Evolutionary conservation across 2,329 filamentous ascomycete species (phyloP).

Genomic region (Teratosphaeria epicoccoides): DNA sequence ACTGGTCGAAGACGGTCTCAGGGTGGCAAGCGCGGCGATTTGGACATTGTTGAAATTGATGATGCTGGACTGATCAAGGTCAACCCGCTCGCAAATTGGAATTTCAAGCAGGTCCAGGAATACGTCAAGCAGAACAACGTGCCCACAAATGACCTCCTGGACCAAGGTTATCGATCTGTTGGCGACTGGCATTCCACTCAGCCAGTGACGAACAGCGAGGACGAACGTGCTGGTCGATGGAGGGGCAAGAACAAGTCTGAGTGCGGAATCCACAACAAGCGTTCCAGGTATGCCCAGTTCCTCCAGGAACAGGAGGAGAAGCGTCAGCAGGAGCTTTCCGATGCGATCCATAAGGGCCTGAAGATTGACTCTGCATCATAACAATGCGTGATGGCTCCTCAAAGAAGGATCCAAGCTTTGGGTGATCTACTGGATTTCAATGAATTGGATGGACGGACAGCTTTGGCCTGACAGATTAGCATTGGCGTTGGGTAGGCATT

Average conservation of each 20-base stretch:
- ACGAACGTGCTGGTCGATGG: slow-evolving; percentile 93
- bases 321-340: slow-evolving; percentile 45
- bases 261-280: slow-evolving; percentile 97
- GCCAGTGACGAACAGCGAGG: slow-evolving; percentile 80
- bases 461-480: slow-evolving; percentile 28
- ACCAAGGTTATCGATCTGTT: slow-evolving; percentile 93
- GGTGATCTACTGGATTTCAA: neutral
- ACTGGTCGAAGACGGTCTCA: slow-evolving; percentile 88
- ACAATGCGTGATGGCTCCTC: neutral
- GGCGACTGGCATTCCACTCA: slow-evolving; percentile 97
- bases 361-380: slow-evolving; percentile 18
- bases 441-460: neutral
- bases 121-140: slow-evolving; percentile 82
- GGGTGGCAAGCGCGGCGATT: slow-evolving; percentile 79
- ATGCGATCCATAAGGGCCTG: slow-evolving; percentile 25
- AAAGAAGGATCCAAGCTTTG: neutral
- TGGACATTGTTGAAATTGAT: slow-evolving; percentile 87
- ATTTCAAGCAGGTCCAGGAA: slow-evolving; percentile 74
- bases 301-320: slow-evolving; percentile 62
- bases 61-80: slow-evolving; percentile 90
- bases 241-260: slow-evolving; percentile 94
- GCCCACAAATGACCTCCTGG: slow-evolving; percentile 85
- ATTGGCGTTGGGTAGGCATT: slow-evolving; percentile 28
- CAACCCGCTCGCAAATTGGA: slow-evolving; percentile 93
- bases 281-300: slow-evolving; percentile 83